phyloP scores from a whole-genome alignment of 352 stramenopile species.

The Saprolegnia parasitica region DNA sequence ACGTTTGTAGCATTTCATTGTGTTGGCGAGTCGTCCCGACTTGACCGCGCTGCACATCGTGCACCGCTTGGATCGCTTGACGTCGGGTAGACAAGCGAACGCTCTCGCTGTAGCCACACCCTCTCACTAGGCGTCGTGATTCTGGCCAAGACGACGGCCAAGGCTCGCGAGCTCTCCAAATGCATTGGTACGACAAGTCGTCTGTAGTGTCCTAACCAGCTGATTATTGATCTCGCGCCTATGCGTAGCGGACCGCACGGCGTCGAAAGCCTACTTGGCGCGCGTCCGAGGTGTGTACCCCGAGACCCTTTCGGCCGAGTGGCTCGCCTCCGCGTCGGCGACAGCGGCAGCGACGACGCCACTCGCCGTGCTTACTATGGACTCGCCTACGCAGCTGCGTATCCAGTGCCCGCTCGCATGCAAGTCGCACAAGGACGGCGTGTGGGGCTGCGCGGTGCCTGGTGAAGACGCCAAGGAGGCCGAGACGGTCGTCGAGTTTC shows the following conservation, averaged over 20 bases:
- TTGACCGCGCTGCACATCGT: constrained; percentile 82
- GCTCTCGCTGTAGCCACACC: not conserved
- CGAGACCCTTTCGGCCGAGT: constrained; percentile 30
- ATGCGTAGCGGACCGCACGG: constrained; percentile 57
- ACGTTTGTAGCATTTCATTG: constrained; percentile 47
- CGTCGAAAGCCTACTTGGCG: constrained; percentile 94
- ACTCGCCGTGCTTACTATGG: constrained; percentile 48
- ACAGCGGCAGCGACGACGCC: constrained; percentile 43
- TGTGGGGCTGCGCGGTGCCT: constrained; percentile 57
- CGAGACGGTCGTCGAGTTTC: constrained; percentile 63
- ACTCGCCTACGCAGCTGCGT: constrained; percentile 42
- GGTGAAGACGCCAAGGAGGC: constrained; percentile 74
- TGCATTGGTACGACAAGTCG: constrained; percentile 79
- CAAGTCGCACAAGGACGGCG: constrained; percentile 69
- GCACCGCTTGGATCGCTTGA: constrained; percentile 95
- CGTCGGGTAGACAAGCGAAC: constrained; percentile 59
- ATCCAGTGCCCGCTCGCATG: constrained; percentile 82
- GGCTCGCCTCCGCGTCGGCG: constrained; percentile 40
- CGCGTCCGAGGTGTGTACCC: constrained; percentile 89
- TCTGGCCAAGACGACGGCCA: constrained; percentile 69
- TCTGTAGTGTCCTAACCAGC: too few species aligned
- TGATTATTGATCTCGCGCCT: too few species aligned
- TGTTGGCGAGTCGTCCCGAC: constrained; percentile 64
- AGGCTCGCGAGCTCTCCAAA: constrained; percentile 63
- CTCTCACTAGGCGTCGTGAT: constrained; percentile 57